A percentile compares a stretch with the other conserved stretches of the same genome.
These are phyloP conservation scores for Epicoccum nigrum DNA, from an alignment of 2,329 filamentous ascomycete genomes.

Conservation along the genomic window DNA sequence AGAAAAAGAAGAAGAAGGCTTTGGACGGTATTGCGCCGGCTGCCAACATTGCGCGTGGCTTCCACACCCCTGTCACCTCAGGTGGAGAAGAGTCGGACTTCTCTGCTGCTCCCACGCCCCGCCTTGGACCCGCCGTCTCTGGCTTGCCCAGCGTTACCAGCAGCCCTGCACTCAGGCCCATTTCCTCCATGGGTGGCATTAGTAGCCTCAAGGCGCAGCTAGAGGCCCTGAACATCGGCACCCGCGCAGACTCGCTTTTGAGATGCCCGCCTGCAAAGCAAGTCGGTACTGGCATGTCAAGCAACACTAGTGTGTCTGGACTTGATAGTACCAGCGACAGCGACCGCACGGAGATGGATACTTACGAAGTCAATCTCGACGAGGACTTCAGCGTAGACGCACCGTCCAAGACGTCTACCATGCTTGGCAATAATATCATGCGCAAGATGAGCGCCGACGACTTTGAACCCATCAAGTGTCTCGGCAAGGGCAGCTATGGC, in stretches of 20 bases:
- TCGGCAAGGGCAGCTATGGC: conserved; percentile 95
- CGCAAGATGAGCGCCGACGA: conserved; percentile 92
- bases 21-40: conserved; percentile 40
- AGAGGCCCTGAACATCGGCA: conserved; percentile 73
- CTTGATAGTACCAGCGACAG: conserved; percentile 62
- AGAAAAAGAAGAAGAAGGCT: conserved; percentile 46
- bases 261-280: conserved; percentile 45
- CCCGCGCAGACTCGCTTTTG: conserved; percentile 63
- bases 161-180: conserved; percentile 58
- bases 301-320: conserved; percentile 62
- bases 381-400: conserved; percentile 77
- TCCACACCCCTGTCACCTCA: conserved; percentile 58
- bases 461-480: conserved; percentile 87
- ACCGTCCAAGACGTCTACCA: conserved; percentile 44
- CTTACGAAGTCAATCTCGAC: conserved; percentile 84
- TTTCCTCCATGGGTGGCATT: conserved; percentile 69
- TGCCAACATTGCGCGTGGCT: conserved; percentile 52
- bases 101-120: conserved; percentile 50
- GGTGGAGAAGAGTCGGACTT: conserved; percentile 63
- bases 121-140: conserved; percentile 49
- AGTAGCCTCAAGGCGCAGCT: conserved; percentile 82
- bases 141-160: conserved; percentile 59
- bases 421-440: conserved; percentile 55
- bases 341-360: conserved; percentile 74
- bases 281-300: conserved; percentile 55